phyloP scores from a whole-genome alignment of 495 filamentous ascomycete species.

The Neurospora terricola region DNA sequence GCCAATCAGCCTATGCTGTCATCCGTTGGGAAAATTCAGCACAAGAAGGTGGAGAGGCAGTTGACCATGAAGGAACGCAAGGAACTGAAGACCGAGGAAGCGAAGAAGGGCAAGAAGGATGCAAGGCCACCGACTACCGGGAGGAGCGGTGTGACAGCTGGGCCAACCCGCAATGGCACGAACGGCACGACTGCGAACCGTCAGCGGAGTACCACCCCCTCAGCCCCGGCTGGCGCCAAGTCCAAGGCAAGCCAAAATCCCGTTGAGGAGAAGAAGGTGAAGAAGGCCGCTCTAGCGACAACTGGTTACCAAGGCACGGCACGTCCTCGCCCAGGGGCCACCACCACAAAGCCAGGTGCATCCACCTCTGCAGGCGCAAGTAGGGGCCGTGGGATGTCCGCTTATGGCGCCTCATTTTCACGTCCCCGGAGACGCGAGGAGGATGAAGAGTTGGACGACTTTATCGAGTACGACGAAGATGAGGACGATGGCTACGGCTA shows the following conservation, averaged over 20 bases:
- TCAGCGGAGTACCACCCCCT: conserved; percentile 4
- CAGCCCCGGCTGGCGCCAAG: conserved; percentile 8
- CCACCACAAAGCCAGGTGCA: conserved; percentile 16
- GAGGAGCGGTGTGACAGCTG: conserved; percentile 11
- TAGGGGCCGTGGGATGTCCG: conserved; percentile 14
- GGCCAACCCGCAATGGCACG: conserved; percentile 10
- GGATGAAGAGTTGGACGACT: conserved; percentile 44
- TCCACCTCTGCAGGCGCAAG: conserved; percentile 10
- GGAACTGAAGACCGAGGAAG: conserved; percentile 29
- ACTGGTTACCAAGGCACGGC: conserved; percentile 49
- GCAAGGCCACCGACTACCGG: conserved; percentile 6
- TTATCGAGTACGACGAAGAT: conserved; percentile 46
- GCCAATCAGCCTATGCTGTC: conserved; percentile 37
- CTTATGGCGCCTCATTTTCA: conserved; percentile 14
- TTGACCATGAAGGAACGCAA: conserved; percentile 38
- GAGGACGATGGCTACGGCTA: conserved; percentile 28
- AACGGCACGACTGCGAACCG: background rate
- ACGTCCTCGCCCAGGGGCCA: conserved; percentile 30
- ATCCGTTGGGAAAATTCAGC: conserved; percentile 44
- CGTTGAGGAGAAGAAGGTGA: conserved; percentile 40
- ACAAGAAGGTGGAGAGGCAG: conserved; percentile 39
- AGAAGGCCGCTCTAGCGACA: conserved; percentile 46
- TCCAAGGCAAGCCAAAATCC: conserved; percentile 11
- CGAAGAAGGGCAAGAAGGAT: conserved; percentile 8
- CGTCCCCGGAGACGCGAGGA: conserved; percentile 39